A percentile compares a stretch with the other conserved stretches of the same genome.
phyloP scores from a whole-genome alignment of 164 flowering plant species.

The Vitis labrusca region DNA sequence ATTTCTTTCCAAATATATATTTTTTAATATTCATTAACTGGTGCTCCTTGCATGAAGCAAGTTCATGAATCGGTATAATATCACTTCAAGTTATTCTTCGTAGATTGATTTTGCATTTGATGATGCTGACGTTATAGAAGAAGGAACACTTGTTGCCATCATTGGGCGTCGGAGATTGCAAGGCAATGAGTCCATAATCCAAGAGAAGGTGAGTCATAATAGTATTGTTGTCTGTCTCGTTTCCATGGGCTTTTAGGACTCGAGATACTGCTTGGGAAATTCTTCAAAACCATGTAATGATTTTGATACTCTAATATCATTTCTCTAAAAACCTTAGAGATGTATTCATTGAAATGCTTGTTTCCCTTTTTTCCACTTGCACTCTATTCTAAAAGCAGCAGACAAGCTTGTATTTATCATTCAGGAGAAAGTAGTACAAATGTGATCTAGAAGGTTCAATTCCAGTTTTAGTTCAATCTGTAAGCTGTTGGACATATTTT shows the following conservation, averaged over 20 bases:
- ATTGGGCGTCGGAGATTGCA: too few relatives aligned
- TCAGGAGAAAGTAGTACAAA: conserved; percentile 40
- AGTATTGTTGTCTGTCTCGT: not conserved
- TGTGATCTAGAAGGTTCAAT: conserved; percentile 56
- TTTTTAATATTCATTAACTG: not conserved
- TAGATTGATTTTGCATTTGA: conserved; percentile 72
- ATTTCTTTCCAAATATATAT: not conserved
- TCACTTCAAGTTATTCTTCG: conserved; percentile 13
- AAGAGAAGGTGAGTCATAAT: conserved; percentile 47
- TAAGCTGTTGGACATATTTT: conserved; percentile 20
- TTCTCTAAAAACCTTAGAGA: not conserved
- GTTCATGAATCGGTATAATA: not conserved
- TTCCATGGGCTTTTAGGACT: not conserved
- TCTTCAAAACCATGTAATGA: not conserved
- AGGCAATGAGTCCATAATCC: conserved; percentile 12
- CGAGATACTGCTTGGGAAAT: not conserved
- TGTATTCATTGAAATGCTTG: not conserved
- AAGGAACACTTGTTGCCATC: conserved; percentile 54
- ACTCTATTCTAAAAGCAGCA: conserved; percentile 52
- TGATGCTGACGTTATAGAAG: conserved; percentile 71
- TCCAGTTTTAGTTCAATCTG: conserved; percentile 57
- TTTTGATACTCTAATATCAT: not conserved
- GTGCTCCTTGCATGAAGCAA: not conserved
- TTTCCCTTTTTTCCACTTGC: conserved; percentile 13
- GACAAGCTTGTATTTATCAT: conserved; percentile 44